phyloP scores from a whole-genome alignment of 768 basidiomycete species.

The Leccinellum rugosiceps region DNA sequence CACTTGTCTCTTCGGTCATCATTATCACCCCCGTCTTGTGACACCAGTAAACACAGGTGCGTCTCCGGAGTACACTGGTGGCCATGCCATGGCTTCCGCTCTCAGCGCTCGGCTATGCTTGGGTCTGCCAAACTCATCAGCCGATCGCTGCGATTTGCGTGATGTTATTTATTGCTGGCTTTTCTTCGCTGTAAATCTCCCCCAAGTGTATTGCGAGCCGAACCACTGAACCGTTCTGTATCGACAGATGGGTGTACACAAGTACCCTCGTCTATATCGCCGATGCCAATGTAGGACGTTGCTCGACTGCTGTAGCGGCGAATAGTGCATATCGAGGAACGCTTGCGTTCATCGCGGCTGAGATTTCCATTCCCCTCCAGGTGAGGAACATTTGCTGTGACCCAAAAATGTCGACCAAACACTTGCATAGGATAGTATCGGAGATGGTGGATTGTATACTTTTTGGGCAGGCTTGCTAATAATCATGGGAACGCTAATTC shows the following conservation, averaged over 20 bases:
- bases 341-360: constrained; percentile 64
- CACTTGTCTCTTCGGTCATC: not conserved
- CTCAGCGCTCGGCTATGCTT: constrained; percentile 66
- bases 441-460: constrained; percentile 31
- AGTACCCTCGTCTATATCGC: constrained; percentile 82
- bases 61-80: constrained; percentile 58
- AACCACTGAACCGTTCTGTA: not conserved
- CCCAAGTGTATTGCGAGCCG: not conserved
- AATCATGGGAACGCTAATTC: constrained; percentile 48
- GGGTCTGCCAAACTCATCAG: constrained; percentile 64
- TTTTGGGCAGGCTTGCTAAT: constrained; percentile 53
- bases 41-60: constrained; percentile 48
- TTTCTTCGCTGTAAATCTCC: constrained; percentile 42
- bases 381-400: not conserved
- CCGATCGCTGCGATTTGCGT: constrained; percentile 69
- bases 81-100: constrained; percentile 55
- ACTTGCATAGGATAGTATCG: constrained; percentile 16
- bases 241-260: constrained; percentile 51
- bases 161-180: constrained; percentile 67
- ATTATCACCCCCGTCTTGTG: not conserved
- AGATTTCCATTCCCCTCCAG: constrained; percentile 78
- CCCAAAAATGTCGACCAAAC: not conserved
- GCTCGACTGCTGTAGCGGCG: constrained; percentile 69
- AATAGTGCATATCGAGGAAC: constrained; percentile 76
- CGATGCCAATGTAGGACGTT: constrained; percentile 80